Evolutionary conservation across 208 protist genomes (phyloP).

Genomic region (Trypanosoma conorhini): DNA sequence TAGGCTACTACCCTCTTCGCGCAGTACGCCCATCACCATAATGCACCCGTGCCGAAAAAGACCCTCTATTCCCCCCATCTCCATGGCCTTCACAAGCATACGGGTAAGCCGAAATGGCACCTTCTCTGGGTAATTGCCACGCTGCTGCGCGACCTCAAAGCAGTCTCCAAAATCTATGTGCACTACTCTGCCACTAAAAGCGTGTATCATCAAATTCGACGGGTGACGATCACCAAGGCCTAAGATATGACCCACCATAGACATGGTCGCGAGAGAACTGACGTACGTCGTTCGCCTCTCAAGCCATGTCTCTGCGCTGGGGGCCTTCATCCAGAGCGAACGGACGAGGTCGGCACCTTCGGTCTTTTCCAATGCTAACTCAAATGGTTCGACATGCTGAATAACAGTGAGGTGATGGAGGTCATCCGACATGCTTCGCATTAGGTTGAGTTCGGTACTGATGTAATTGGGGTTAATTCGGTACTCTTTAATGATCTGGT

Average conservation of each 20-base stretch:
- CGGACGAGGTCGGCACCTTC: conserved; percentile 95
- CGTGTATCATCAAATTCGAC: conserved; percentile 99
- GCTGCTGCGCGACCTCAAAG: conserved; percentile 99
- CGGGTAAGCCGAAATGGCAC: conserved; percentile 99
- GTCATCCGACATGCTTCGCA: conserved; percentile 87
- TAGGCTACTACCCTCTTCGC: conserved; percentile 98
- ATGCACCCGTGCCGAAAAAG: conserved; percentile 98
- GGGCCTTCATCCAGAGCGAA: conserved; percentile 97
- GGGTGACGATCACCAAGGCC: conserved; percentile 99
- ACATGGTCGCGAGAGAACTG: conserved; percentile 99
- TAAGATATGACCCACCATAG: conserved; percentile 99
- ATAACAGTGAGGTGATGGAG: conserved; percentile 97
- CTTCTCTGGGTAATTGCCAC: conserved; percentile 98
- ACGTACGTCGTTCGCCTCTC: conserved; percentile 99
- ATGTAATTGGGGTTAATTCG: conserved; percentile 76
- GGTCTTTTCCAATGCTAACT: conserved; percentile 95
- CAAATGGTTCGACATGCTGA: conserved; percentile 99
- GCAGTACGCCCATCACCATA: conserved; percentile 97
- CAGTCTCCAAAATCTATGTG: conserved; percentile 99
- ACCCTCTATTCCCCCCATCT: conserved; percentile 99
- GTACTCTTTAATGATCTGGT: conserved; percentile 95
- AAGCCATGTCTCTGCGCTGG: conserved; percentile 98
- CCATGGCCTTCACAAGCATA: conserved; percentile 99
- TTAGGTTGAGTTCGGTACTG: conserved; percentile 93
- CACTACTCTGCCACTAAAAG: conserved; percentile 97